Evolutionary conservation across 495 filamentous ascomycete genomes (phyloP).

Genomic region (Aspergillus carlsbadensis): DNA sequence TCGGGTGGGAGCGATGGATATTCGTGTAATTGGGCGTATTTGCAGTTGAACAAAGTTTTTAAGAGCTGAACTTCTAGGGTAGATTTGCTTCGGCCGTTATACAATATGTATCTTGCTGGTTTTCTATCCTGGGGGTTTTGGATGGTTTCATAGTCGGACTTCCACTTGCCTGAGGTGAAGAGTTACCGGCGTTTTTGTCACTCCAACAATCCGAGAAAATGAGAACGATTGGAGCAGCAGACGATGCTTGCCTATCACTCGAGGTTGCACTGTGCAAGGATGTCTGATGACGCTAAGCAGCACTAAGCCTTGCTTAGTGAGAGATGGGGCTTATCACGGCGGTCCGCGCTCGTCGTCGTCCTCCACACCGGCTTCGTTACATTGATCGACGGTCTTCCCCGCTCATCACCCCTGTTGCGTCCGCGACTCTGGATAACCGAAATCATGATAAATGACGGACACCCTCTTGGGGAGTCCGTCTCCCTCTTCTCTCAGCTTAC

Average conservation of each 20-base stretch:
- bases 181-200: too few relatives aligned
- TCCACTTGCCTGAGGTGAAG: too few relatives aligned
- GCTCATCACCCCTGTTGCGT: constrained; percentile 10
- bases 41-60: not conserved
- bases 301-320: not conserved
- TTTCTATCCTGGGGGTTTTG: too few relatives aligned
- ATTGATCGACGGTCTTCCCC: constrained; percentile 11
- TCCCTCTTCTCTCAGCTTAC: not conserved
- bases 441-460: not conserved
- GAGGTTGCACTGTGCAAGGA: not conserved
- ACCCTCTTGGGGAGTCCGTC: not conserved
- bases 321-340: not conserved
- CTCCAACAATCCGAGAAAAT: too few relatives aligned
- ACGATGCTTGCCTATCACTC: not conserved
- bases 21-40: not conserved
- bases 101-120: too few relatives aligned
- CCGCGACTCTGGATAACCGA: not conserved
- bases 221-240: too few relatives aligned
- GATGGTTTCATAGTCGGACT: too few relatives aligned
- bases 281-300: not conserved
- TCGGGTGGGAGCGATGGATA: not conserved
- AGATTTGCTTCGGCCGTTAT: too few relatives aligned
- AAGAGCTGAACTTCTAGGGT: too few relatives aligned
- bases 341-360: not conserved
- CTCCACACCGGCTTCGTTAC: constrained; percentile 8